Evolutionary conservation across 1,284 basidiomycete species (phyloP).

Genomic region (Fomitopsis palustris): DNA sequence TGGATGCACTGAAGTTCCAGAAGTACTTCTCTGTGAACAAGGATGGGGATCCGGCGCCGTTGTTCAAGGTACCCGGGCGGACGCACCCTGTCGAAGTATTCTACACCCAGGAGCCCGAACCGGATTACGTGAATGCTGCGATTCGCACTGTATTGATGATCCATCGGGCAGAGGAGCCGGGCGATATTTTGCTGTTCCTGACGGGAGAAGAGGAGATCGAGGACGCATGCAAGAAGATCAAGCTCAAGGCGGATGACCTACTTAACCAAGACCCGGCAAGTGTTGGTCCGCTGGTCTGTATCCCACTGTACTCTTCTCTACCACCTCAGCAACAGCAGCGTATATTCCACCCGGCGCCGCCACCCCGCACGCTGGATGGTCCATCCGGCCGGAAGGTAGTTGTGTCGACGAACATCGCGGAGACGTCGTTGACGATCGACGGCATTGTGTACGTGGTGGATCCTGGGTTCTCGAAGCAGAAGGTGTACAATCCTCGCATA

Average conservation of each 20-base stretch:
- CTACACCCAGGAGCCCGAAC: slow-evolving; percentile 95
- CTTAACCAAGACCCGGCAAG: slow-evolving; percentile 65
- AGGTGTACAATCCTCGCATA: slow-evolving; percentile 95
- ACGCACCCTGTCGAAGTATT: slow-evolving; percentile 97
- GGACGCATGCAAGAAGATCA: slow-evolving; percentile 93
- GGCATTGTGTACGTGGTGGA: slow-evolving; percentile 99
- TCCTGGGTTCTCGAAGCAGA: slow-evolving; percentile 96
- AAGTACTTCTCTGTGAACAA: slow-evolving; percentile 83
- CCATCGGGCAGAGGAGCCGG: slow-evolving; percentile 91
- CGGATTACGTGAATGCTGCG: slow-evolving; percentile 96
- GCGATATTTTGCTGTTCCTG: slow-evolving; percentile 92
- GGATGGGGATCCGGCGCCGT: slow-evolving; percentile 55
- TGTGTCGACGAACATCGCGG: slow-evolving; percentile 96
- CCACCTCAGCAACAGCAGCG: slow-evolving; percentile 92
- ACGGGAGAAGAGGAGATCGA: slow-evolving; percentile 99
- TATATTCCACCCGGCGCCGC: slow-evolving; percentile 89
- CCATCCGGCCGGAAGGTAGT: slow-evolving; percentile 93
- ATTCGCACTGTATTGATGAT: slow-evolving; percentile 98
- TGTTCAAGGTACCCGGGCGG: slow-evolving; percentile 95
- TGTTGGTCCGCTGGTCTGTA: slow-evolving; percentile 84
- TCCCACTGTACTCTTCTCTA: slow-evolving; percentile 92
- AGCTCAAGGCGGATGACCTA: slow-evolving; percentile 83
- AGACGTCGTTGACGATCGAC: slow-evolving; percentile 97
- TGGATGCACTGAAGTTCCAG: slow-evolving; percentile 96
- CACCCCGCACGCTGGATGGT: slow-evolving; percentile 57